Conservation (phyloP, 495 filamentous ascomycete species). For the Penicillium alfredii region DNA sequence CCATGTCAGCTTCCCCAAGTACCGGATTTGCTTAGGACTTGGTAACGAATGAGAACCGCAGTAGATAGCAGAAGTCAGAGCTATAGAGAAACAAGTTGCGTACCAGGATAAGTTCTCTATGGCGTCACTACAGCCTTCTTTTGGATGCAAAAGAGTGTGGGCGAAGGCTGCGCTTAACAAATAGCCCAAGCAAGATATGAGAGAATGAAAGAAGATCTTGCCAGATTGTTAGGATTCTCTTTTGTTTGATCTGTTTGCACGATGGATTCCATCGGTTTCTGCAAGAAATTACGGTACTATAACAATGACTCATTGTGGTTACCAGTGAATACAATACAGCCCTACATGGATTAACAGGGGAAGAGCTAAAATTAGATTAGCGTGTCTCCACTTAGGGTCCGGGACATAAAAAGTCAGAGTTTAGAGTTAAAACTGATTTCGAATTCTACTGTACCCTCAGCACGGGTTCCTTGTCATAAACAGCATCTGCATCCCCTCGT, state of each 20-base stretch:
- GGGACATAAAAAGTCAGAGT: slow-evolving; percentile 1
- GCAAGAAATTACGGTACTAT: slow-evolving; percentile 6
- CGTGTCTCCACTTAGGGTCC: too few species aligned
- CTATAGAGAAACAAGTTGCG: background rate
- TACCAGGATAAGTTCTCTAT: slow-evolving; percentile 1
- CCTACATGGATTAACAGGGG: slow-evolving; percentile 5
- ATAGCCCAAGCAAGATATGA: slow-evolving; percentile 2
- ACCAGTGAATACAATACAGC: slow-evolving; percentile 8
- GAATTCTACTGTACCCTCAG: slow-evolving; percentile 7
- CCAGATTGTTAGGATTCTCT: slow-evolving; percentile 6
- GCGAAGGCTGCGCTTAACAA: slow-evolving; percentile 5
- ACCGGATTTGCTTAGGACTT: slow-evolving; percentile 1
- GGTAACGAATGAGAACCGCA: slow-evolving; percentile 1
- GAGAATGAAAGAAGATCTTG: slow-evolving; percentile 7
- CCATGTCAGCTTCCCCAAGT: slow-evolving; percentile 3
- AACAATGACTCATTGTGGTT: slow-evolving; percentile 3
- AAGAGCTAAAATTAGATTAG: too few species aligned
- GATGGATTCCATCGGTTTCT: too few species aligned
- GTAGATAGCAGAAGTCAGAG: slow-evolving; percentile 2
- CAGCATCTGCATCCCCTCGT: too few species aligned
- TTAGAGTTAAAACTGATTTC: too few species aligned
- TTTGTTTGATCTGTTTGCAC: slow-evolving; percentile 6
- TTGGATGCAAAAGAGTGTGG: slow-evolving; percentile 1
- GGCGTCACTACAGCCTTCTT: slow-evolving; percentile 1
- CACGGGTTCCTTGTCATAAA: too few species aligned